These are phyloP conservation scores for Graphium sp. DNA, from an alignment of 2,329 filamentous ascomycete species.

Conservation along the genomic window DNA sequence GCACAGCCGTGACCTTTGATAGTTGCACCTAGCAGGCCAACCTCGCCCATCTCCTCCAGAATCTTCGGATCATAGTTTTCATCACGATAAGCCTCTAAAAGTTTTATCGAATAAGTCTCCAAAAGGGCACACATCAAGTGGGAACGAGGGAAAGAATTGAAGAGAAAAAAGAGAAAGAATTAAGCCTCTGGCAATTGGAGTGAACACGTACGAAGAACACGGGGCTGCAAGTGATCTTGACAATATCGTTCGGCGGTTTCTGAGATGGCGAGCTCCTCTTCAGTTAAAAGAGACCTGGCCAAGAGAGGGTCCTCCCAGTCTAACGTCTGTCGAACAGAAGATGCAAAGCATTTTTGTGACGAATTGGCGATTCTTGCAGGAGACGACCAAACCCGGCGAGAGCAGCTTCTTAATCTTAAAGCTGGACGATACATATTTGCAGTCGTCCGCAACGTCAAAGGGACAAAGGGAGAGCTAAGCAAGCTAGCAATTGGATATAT, in stretches of 20 bases:
- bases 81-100: conserved; percentile 64
- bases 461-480: no score
- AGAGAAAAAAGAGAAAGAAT: background rate
- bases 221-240: conserved; percentile 72
- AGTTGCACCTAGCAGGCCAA: conserved; percentile 74
- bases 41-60: conserved; percentile 78
- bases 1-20: conserved; percentile 82
- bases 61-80: conserved; percentile 79
- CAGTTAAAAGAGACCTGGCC: conserved; percentile 59
- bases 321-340: no score
- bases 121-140: no score
- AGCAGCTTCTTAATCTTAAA: no score
- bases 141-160: no score
- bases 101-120: no score
- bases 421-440: no score
- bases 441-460: no score
- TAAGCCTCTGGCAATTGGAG: background rate
- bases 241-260: conserved; percentile 90
- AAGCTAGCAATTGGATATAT: no score
- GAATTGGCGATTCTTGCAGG: no score
- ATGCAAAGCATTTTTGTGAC: no score
- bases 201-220: conserved; percentile 31
- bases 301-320: conserved; percentile 86
- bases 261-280: conserved; percentile 78
- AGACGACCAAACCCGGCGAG: no score